These are phyloP conservation scores for Carex myosuroides DNA, from an alignment of 176 grass and related monocot genomes.

Conservation along the genomic window DNA sequence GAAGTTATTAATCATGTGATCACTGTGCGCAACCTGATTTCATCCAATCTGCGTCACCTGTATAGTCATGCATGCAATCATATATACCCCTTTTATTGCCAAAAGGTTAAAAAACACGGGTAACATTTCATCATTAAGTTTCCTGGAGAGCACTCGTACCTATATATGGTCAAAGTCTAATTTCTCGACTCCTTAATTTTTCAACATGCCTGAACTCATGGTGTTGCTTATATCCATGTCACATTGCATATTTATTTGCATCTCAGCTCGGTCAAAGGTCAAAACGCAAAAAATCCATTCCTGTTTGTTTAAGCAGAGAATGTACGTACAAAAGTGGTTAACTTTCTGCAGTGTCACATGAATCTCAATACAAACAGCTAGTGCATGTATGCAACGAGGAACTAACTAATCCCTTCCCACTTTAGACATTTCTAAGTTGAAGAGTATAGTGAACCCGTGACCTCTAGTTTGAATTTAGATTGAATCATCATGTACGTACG, in stretches of 20 bases:
- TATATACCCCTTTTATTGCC: background rate
- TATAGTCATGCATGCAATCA: background rate
- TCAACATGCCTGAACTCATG: no score
- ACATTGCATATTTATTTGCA: background rate
- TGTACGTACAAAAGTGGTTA: background rate
- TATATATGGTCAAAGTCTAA: background rate
- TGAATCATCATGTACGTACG: background rate
- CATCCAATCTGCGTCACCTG: background rate
- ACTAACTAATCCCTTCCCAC: background rate
- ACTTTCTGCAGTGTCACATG: background rate
- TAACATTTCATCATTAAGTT: background rate
- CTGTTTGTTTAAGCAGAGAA: background rate
- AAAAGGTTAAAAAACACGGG: background rate
- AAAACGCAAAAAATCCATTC: background rate
- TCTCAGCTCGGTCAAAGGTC: background rate
- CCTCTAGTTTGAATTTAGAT: slow-evolving; percentile 12
- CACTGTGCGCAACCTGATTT: background rate
- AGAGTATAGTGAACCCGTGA: slow-evolving; percentile 16
- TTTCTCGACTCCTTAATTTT: no score
- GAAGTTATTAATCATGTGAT: background rate
- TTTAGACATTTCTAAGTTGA: background rate
- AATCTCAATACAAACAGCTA: background rate
- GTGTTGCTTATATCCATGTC: background rate
- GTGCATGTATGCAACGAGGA: background rate
- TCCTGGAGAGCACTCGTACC: background rate